Percentiles rank a stretch among this genome's conserved stretches.
Evolutionary conservation across 495 filamentous ascomycete species (phyloP).

Genomic region (Thermothielavioides terrestris): DNA sequence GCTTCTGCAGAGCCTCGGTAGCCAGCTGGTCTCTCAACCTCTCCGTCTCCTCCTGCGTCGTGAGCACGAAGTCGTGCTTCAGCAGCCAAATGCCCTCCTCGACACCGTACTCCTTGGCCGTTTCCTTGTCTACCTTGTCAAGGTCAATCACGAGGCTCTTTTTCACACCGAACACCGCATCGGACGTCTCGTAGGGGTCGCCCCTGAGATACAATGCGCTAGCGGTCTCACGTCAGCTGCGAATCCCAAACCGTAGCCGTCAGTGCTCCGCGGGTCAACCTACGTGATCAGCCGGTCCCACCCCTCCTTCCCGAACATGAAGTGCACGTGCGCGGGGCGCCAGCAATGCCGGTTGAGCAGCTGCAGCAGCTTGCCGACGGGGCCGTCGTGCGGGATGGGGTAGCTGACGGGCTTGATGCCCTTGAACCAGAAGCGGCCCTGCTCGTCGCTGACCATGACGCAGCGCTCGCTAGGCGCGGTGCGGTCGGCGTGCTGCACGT

Average conservation of each 20-base stretch:
- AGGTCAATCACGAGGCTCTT: conserved; percentile 70
- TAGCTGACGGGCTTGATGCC: conserved; percentile 83
- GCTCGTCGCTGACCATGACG: conserved; percentile 59
- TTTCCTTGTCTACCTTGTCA: conserved; percentile 50
- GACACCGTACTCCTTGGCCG: conserved; percentile 55
- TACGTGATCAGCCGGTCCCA: conserved; percentile 85
- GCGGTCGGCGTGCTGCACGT: conserved; percentile 71
- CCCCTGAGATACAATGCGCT: conserved; percentile 74
- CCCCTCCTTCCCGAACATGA: conserved; percentile 80
- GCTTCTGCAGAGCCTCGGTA: conserved; percentile 56
- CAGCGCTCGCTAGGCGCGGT: conserved; percentile 70
- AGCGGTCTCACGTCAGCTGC: conserved; percentile 1
- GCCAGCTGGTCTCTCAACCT: conserved; percentile 64
- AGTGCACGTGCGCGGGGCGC: conserved; percentile 85
- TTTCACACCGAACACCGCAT: conserved; percentile 93
- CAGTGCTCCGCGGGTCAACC: conserved; percentile 23
- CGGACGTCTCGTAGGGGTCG: conserved; percentile 83
- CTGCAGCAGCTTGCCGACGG: conserved; percentile 70
- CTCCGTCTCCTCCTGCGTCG: conserved; percentile 59
- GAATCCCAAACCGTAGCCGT: neutral
- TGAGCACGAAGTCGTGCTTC: conserved; percentile 66
- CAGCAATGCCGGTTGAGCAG: conserved; percentile 67
- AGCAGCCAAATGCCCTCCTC: conserved; percentile 59
- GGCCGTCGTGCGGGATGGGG: conserved; percentile 83
- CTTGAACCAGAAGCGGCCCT: conserved; percentile 81